Evolutionary conservation across 2,329 filamentous ascomycete genomes (phyloP), one percentile per base, ranked within the genome.

Genomic region (Fusarium sp.): DNA sequence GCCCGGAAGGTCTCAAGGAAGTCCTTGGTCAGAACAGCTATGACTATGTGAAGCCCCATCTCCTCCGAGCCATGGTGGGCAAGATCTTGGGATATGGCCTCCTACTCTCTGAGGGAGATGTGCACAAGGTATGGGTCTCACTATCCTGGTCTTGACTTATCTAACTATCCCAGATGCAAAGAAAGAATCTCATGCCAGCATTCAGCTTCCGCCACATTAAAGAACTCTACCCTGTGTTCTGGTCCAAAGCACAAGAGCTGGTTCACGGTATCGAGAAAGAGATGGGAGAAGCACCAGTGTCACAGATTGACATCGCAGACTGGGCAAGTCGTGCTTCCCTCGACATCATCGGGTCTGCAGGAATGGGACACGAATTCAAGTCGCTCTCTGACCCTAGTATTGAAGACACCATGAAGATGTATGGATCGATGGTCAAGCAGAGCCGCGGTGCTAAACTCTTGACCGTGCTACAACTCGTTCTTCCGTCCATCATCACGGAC

Each of bases 271-370:
- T 68, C 3, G 55, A 51, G 10, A 46, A 51, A 1, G 67, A 71
- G 2, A 40, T 71, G 1, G 42, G 30, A 3, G 27, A 59, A 7
- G 25, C 18, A 1, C 14, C 50, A 7, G n/a, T 11, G 2, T 34
- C 50, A 9, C 54, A 46, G 3, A 41, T 71, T 1, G 57, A 71
- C 9, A 68, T 71, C 3, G 63, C 48, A 1, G 69, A 69, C 23
- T 72, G 69, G 70, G 63, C 67, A 7, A 72, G 70, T 1, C 32
- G 70, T 10, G 58, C 69, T 7, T 64, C 78, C 1, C 61, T 82
- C 10, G 79, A 81, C n/a, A 76, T 81, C 10, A 78, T 82, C 12
- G 78, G 77, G 11, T 68, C 76, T 2, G 76, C 76, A 5, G 76
- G 76, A 8, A 72, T 80, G 10, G 79, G 80, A 0, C 68, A 78